Evolutionary conservation across 2,329 filamentous ascomycete genomes (phyloP).

Genomic region (Aspergillus sp.): DNA sequence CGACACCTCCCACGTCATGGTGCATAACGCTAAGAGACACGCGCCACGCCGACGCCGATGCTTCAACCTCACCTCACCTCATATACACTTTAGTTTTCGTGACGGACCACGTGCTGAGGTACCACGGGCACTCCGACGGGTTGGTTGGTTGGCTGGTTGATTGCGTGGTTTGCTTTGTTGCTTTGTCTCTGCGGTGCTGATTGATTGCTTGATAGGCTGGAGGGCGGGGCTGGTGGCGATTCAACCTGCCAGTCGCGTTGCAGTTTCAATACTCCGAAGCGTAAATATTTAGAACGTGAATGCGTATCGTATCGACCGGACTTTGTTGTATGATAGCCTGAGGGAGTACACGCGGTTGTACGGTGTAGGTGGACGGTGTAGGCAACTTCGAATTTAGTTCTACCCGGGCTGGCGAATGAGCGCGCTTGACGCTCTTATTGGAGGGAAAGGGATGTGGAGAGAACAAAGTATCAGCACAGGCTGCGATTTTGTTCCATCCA

Average conservation of each 20-base stretch:
- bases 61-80: neutral
- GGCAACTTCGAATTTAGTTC: neutral
- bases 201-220: neutral
- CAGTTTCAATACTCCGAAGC: too few relatives aligned
- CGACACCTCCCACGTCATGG: constrained; percentile 10
- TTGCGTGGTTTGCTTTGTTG: neutral
- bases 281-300: too few relatives aligned
- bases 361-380: neutral
- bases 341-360: neutral
- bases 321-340: too few relatives aligned
- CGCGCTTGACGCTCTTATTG: neutral
- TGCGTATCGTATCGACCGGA: too few relatives aligned
- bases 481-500: neutral
- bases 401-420: neutral
- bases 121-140: too few relatives aligned
- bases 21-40: constrained; percentile 2
- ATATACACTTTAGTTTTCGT: neutral
- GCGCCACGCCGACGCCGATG: neutral
- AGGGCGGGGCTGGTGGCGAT: neutral
- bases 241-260: neutral
- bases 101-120: neutral
- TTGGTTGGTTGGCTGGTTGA: neutral
- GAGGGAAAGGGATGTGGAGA: neutral
- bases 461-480: neutral
- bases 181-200: neutral